Base-by-base conservation (phyloP, 1,284 basidiomycete genomes). In the Phellinidium pouzarii region DNA sequence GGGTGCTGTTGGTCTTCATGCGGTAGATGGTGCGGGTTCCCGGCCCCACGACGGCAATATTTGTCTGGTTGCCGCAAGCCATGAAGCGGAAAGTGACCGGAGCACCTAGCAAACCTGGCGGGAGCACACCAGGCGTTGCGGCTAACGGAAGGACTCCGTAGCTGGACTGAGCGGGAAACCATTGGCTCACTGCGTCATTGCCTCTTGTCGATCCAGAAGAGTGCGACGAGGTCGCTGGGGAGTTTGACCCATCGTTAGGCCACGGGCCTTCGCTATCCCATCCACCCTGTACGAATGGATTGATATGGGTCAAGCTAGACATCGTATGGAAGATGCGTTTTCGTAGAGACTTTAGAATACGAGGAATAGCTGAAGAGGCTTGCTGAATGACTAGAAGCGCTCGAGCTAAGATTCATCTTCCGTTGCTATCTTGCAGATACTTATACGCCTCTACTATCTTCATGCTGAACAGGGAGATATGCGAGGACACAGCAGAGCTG, bases 71-170 rank as follows among this genome's bases (percentile, higher is more conserved):
- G 1, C 45, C 44, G 11, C n/a, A 27, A n/a, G 50, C 44, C 50
- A 56, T 48, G 31, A 56, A 56, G 27, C 54, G 54, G 29, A 56
- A 52, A 7, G 50, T 47, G 17, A 52, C n/a, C 11, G 43, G n/a
- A 14, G 37, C 26, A n/a, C 54, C 50, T n/a, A 52, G n/a, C 43
- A 56, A 27, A 12, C 45, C 46, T 4, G 54, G 50, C 22, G 50
- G 50, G 8, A 52, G 27, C 20, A 34, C 40, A 17, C 50, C 54
- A 36, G 54, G 50, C 14, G 50, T 48, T 14, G 50, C 31, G 0
- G 44, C 44, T 9, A 56, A 17, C 0, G 54, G 54, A 14, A 56
- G 50, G 3, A 50, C 50, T 5, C 54, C 54, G 40, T 19, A 52
- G 14, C 45, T 37, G 8, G 50, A 47, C 40, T 56, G 54, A 3